A percentile compares a stretch with the other conserved stretches of the same genome.
phyloP scores from a whole-genome alignment of 2,329 filamentous ascomycete species.

The Microthyrium microscopicum region DNA sequence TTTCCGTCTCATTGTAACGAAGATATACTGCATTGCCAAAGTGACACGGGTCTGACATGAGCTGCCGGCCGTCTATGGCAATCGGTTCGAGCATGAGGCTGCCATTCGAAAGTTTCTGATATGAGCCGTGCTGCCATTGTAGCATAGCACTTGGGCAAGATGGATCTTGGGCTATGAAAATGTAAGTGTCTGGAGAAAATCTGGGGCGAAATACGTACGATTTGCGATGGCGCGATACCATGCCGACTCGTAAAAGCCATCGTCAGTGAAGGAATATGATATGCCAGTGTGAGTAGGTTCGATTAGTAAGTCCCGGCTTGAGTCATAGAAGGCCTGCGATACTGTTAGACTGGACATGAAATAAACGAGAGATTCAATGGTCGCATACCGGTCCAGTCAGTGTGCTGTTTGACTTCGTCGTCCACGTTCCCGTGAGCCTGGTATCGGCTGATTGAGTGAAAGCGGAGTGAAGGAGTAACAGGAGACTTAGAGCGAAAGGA shows the following conservation, averaged over 20 bases:
- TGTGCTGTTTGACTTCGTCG: constrained; percentile 52
- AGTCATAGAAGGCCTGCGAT: constrained; percentile 50
- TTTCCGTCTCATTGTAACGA: constrained; percentile 48
- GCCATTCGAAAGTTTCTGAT: constrained; percentile 37
- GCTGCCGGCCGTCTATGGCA: constrained; percentile 48
- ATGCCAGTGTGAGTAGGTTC: constrained; percentile 52
- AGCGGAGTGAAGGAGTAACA: constrained; percentile 20
- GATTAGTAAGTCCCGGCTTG: constrained; percentile 45
- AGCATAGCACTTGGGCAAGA: constrained; percentile 47
- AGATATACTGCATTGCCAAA: constrained; percentile 40
- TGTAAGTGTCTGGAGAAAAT: constrained; percentile 12
- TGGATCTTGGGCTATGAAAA: constrained; percentile 36
- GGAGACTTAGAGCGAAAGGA: constrained; percentile 22
- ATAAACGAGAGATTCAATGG: background rate
- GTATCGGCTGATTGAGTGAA: constrained; percentile 23
- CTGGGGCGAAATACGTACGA: constrained; percentile 31
- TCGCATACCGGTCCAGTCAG: constrained; percentile 48
- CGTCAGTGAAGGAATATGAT: constrained; percentile 55
- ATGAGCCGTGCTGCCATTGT: constrained; percentile 58
- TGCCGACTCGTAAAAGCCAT: constrained; percentile 52
- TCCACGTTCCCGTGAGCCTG: constrained; percentile 54
- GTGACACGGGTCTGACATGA: constrained; percentile 48
- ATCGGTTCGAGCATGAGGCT: constrained; percentile 44
- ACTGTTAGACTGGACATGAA: constrained; percentile 10
- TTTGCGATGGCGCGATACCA: constrained; percentile 54